A percentile compares a stretch with the other conserved stretches of the same genome.
phyloP scores from a whole-genome alignment of 1,284 basidiomycete genomes.

The Boletus sp. region DNA sequence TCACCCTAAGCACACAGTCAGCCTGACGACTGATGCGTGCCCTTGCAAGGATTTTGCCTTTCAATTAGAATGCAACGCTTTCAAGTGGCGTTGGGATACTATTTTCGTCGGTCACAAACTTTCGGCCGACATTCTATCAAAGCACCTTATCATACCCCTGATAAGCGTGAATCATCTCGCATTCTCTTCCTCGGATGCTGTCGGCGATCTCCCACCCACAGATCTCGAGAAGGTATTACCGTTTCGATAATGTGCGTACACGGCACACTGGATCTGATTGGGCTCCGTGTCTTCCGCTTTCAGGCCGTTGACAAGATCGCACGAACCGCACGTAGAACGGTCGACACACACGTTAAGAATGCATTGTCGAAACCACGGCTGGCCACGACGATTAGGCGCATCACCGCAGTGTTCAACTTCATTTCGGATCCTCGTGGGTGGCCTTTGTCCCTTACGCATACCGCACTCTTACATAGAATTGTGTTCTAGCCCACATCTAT shows the following conservation, averaged over 20 bases:
- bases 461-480: slow-evolving; percentile 13
- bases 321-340: slow-evolving; percentile 57
- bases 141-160: slow-evolving; percentile 69
- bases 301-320: slow-evolving; percentile 68
- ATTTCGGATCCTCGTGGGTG: slow-evolving; percentile 57
- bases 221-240: slow-evolving; percentile 62
- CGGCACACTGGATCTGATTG: slow-evolving; percentile 5
- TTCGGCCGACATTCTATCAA: slow-evolving; percentile 68
- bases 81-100: slow-evolving; percentile 77
- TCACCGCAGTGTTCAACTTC: slow-evolving; percentile 67
- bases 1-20: background rate
- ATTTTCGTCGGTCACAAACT: slow-evolving; percentile 56
- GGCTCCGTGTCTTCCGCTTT: background rate
- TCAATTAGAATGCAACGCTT: slow-evolving; percentile 50
- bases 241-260: slow-evolving; percentile 3
- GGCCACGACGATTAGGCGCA: slow-evolving; percentile 60
- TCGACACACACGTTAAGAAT: slow-evolving; percentile 70
- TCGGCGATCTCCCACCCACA: slow-evolving; percentile 48
- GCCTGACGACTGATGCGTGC: slow-evolving; percentile 15
- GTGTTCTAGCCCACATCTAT: slow-evolving; percentile 39
- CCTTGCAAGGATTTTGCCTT: slow-evolving; percentile 58
- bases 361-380: slow-evolving; percentile 61
- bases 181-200: slow-evolving; percentile 54
- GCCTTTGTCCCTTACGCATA: background rate
- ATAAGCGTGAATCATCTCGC: slow-evolving; percentile 65